These are phyloP conservation scores for Pascua guehoae DNA, from an alignment of 1,284 basidiomycete species.

Conservation along the genomic window DNA sequence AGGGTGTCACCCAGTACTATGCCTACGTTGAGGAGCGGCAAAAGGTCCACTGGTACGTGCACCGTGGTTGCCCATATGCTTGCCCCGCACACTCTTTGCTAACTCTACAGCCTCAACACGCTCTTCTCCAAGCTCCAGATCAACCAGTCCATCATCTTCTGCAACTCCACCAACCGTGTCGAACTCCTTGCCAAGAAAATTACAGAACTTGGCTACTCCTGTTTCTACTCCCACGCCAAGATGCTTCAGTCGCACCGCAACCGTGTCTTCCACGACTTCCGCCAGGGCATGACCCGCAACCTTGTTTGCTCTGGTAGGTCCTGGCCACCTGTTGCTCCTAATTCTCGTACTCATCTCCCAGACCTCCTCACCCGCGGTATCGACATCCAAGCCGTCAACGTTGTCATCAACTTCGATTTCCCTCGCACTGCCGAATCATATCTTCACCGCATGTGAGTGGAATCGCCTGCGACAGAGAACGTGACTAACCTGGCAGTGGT, in stretches of 20 bases:
- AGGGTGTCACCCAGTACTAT: constrained; percentile 99
- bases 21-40: constrained; percentile 98
- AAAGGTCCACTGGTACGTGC: constrained; percentile 80
- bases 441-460: constrained; percentile 63
- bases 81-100: background rate
- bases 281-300: constrained; percentile 95
- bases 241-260: constrained; percentile 99
- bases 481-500: constrained; percentile 57
- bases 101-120: constrained; percentile 29
- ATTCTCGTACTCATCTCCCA: constrained; percentile 25
- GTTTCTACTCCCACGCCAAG: constrained; percentile 99
- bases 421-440: constrained; percentile 99
- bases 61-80: too few species aligned
- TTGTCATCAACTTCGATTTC: constrained; percentile 99
- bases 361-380: constrained; percentile 98
- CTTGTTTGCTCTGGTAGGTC: constrained; percentile 76
- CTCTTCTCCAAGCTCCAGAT: constrained; percentile 73
- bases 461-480: background rate
- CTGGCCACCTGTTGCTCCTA: too few species aligned
- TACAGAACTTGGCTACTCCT: constrained; percentile 97
- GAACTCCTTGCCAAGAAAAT: constrained; percentile 99
- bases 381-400: constrained; percentile 99
- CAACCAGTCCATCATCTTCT: constrained; percentile 99
- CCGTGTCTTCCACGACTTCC: constrained; percentile 99
- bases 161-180: constrained; percentile 98